These are phyloP conservation scores for Aureobasidium sp. DNA, from an alignment of 2,329 filamentous ascomycete species.

Conservation along the genomic window DNA sequence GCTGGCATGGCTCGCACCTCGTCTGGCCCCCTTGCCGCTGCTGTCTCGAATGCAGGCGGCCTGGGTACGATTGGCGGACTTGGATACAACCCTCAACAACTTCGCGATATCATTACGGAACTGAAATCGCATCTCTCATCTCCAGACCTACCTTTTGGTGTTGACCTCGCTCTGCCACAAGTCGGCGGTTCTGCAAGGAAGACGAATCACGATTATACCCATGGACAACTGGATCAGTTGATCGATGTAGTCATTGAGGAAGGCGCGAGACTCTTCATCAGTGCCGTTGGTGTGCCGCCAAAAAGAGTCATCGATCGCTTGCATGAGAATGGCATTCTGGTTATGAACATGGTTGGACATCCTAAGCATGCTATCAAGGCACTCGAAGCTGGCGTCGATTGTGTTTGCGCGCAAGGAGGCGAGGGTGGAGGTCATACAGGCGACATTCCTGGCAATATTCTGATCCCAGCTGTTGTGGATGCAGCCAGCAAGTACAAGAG, in stretches of 20 bases:
- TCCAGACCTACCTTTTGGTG: constrained; percentile 71
- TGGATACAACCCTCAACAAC: constrained; percentile 64
- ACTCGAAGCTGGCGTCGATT: constrained; percentile 75
- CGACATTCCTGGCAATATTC: constrained; percentile 73
- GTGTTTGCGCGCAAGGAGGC: constrained; percentile 85
- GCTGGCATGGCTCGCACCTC: constrained; percentile 90
- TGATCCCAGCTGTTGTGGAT: constrained; percentile 81
- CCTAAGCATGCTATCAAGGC: constrained; percentile 88
- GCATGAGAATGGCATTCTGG: constrained; percentile 67
- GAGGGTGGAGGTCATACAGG: constrained; percentile 93
- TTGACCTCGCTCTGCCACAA: constrained; percentile 86
- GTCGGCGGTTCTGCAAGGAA: constrained; percentile 73
- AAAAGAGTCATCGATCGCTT: constrained; percentile 61
- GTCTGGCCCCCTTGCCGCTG: constrained; percentile 67
- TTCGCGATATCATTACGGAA: constrained; percentile 73
- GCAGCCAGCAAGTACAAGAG: constrained; percentile 66
- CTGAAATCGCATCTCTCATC: constrained; percentile 64
- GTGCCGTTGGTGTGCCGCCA: constrained; percentile 80
- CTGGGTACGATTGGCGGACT: constrained; percentile 55
- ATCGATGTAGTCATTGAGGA: constrained; percentile 79
- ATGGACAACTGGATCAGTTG: constrained; percentile 77
- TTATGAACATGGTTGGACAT: constrained; percentile 98
- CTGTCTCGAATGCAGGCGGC: constrained; percentile 81
- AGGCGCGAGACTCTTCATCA: constrained; percentile 78
- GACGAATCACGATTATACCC: constrained; percentile 94